A percentile compares a stretch with the other conserved stretches of the same genome.
These are phyloP conservation scores for Sistotremastrum suecicum DNA, from an alignment of 768 basidiomycete genomes.

Conservation along the genomic window DNA sequence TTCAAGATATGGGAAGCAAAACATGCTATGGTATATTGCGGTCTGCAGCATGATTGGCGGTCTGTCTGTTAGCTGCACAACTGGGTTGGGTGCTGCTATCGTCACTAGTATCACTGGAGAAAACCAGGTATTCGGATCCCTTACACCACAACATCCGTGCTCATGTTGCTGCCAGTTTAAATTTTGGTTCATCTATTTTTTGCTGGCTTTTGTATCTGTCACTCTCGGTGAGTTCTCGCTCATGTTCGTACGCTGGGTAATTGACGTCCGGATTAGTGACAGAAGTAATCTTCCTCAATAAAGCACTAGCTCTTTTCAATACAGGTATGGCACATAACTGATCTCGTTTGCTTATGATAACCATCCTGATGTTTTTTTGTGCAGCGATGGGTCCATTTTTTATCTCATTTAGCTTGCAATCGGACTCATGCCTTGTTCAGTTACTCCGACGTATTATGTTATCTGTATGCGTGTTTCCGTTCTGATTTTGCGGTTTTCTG, in stretches of 20 bases:
- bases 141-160: conserved; percentile 3
- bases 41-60: conserved; percentile 98
- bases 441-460: conserved; percentile 81
- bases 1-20: conserved; percentile 68
- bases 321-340: conserved; percentile 37
- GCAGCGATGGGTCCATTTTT: conserved; percentile 48
- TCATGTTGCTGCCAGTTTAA: conserved; percentile 48
- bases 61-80: conserved; percentile 86
- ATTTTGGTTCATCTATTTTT: conserved; percentile 83
- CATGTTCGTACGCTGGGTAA: not conserved
- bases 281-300: conserved; percentile 92
- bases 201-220: conserved; percentile 66
- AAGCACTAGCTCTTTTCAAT: conserved; percentile 92
- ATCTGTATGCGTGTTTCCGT: conserved; percentile 36
- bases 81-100: conserved; percentile 85
- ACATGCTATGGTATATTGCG: conserved; percentile 89
- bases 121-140: conserved; percentile 41
- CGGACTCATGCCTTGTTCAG: conserved; percentile 23
- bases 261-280: conserved; percentile 32
- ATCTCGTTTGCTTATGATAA: not conserved
- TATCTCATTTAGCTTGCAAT: conserved; percentile 2
- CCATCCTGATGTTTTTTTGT: conserved; percentile 4
- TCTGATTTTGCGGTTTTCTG: not conserved
- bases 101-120: conserved; percentile 62
- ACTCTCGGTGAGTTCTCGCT: conserved; percentile 51